Evolutionary conservation across 1,284 basidiomycete genomes (phyloP).

Genomic region (Xanthoconium separans): DNA sequence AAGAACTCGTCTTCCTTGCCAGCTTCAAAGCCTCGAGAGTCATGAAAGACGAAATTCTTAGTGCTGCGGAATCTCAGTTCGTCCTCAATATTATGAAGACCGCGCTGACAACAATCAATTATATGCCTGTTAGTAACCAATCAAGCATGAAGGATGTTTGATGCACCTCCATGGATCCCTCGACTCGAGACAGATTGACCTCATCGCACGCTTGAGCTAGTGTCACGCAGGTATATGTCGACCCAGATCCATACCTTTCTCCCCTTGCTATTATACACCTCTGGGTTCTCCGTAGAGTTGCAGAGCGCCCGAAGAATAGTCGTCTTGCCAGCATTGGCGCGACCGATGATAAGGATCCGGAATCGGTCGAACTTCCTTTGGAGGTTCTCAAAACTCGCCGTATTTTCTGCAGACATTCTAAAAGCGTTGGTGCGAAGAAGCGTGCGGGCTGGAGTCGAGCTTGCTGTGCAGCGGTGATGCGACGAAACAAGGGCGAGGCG

Average conservation of each 20-base stretch:
- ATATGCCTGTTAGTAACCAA: background rate
- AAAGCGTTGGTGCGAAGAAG: background rate
- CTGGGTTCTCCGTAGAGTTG: constrained; percentile 2
- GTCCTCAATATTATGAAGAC: background rate
- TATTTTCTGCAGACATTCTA: background rate
- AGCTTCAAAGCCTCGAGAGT: too few species aligned
- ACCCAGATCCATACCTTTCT: constrained; percentile 14
- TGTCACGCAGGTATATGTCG: too few species aligned
- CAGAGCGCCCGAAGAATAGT: constrained; percentile 5
- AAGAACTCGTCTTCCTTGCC: too few species aligned
- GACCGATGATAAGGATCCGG: background rate
- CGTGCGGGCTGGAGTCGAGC: background rate
- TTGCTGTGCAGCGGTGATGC: background rate
- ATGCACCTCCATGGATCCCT: background rate
- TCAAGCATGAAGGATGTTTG: too few species aligned
- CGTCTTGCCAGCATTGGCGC: constrained; percentile 8
- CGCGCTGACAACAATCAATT: background rate
- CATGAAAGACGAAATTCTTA: too few species aligned
- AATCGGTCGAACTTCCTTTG: too few species aligned
- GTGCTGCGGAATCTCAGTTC: background rate
- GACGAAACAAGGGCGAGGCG: background rate
- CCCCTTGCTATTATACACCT: background rate
- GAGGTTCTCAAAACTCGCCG: too few species aligned
- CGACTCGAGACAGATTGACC: background rate
- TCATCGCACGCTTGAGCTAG: background rate